Conservation (phyloP, 2,329 filamentous ascomycete species). For the Purpureocillium takamizusanense region DNA sequence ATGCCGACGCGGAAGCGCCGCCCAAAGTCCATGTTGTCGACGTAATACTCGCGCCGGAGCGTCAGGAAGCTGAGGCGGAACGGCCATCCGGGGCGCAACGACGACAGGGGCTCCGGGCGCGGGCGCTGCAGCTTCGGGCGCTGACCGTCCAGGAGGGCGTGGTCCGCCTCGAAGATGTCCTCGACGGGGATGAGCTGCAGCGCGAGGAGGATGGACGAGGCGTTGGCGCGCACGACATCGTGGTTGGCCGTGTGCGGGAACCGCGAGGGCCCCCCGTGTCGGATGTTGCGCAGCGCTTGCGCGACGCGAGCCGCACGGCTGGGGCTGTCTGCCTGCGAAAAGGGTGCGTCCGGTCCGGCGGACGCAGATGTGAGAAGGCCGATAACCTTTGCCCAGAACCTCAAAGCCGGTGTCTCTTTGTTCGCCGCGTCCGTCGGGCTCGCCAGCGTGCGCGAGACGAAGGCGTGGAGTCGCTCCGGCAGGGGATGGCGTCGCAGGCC, state of each 20-base stretch:
- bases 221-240: slow-evolving; percentile 7
- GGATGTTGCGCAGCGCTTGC: slow-evolving; percentile 5
- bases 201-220: slow-evolving; percentile 4
- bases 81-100: not conserved
- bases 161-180: slow-evolving; percentile 1
- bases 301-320: slow-evolving; percentile 1
- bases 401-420: not conserved
- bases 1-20: slow-evolving; percentile 2
- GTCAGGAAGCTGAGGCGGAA: slow-evolving; percentile 6
- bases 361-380: slow-evolving; percentile 1
- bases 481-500: slow-evolving; percentile 1
- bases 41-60: slow-evolving; percentile 2
- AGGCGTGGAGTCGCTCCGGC: slow-evolving; percentile 2
- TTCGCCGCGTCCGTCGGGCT: not conserved
- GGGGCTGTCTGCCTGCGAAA: too few species aligned
- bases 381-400: slow-evolving; percentile 4
- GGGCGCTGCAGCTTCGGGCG: slow-evolving; percentile 2
- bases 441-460: slow-evolving; percentile 1
- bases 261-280: slow-evolving; percentile 1
- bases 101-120: not conserved
- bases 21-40: not conserved
- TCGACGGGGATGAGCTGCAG: slow-evolving; percentile 6
- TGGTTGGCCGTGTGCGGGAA: slow-evolving; percentile 7
- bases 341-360: too few species aligned
- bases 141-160: not conserved